Base-by-base conservation (phyloP, 2,329 filamentous ascomycete species). In the Ascochyta rabiei region DNA sequence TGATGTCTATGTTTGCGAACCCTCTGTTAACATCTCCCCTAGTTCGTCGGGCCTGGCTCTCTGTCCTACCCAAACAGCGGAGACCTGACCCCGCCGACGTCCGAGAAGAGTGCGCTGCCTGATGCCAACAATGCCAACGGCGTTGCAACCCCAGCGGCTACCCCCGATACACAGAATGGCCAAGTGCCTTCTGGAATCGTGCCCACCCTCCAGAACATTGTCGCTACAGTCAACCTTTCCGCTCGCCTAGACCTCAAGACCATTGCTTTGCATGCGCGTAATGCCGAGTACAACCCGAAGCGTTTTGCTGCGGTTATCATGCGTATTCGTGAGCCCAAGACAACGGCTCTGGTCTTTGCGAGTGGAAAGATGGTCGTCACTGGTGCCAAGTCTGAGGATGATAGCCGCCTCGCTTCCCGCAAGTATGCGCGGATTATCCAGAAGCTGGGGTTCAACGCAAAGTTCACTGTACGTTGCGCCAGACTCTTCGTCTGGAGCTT, bases 291-390 rank as follows among this genome's bases (percentile, higher is more conserved):
- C 84, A 97, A 96, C 75, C 93, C 92, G 60, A 96, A 97, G 92
- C 93, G 93, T 89, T 98, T 98, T 75, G 95, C 93, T 69, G 93
- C 93, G 74, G 93, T 98, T 64, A 98, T 99, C 78, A 98, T 99
- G 95, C 92, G 95, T 81, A 99, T 99, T 68, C 93, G 95, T 72
- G 95, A 99, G 72, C 95, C 95, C 57, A 99, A 99, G 83, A 99
- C 95, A 4, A 99, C 95, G 2, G 95, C 95, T 6, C 81, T 99
- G 53, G 98, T 99, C 82, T 99, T 99, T 71, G 95, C 95, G 56
- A 96, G 90, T 1, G 95, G 95, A 79, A 99, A 99, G 86, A 98
- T 99, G 95, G 95, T 98, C 41, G 95, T 98, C 15, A 98, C 95
- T 49, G 93, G 93, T 81, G 93, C 93, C 61, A 98, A 98, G 80